Evolutionary conservation across 2,329 filamentous ascomycete species (phyloP).

Genomic region (Pseudogymnoascus sp.): DNA sequence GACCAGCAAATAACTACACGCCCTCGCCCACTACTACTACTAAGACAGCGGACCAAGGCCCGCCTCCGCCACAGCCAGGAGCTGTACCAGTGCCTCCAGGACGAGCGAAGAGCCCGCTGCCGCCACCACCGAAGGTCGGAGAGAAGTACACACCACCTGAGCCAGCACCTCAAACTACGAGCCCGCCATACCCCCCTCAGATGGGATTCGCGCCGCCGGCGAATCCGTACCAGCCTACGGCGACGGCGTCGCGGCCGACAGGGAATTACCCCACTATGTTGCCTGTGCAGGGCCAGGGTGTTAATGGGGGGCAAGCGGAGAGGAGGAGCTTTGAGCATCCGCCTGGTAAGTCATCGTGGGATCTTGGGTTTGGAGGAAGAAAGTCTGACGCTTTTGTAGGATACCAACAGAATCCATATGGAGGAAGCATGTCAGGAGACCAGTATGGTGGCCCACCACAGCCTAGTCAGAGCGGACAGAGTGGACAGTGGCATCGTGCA

Average conservation of each 20-base stretch:
- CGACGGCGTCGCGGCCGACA: constrained; percentile 15
- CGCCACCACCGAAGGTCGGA: constrained; percentile 46
- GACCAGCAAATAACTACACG: constrained; percentile 28
- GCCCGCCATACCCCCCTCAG: constrained; percentile 38
- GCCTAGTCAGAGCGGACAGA: constrained; percentile 31
- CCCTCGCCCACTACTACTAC: constrained; percentile 39
- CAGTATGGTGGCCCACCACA: constrained; percentile 26
- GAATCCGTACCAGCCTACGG: constrained; percentile 16
- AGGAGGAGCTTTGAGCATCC: constrained; percentile 27
- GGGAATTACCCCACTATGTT: constrained; percentile 3
- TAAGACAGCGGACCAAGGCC: constrained; percentile 30
- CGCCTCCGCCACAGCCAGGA: constrained; percentile 52
- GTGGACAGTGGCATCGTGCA: constrained; percentile 25
- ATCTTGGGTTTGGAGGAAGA: background rate
- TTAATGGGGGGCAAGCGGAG: background rate
- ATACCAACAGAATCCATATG: constrained; percentile 50
- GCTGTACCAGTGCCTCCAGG: constrained; percentile 41
- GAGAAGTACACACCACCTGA: constrained; percentile 36
- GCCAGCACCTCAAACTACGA: constrained; percentile 26
- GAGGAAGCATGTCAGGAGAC: constrained; percentile 43
- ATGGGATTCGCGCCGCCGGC: constrained; percentile 46
- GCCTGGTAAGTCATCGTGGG: constrained; percentile 11
- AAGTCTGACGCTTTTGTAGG: constrained; percentile 26
- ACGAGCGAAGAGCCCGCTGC: constrained; percentile 31
- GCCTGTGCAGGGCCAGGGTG: background rate